phyloP scores from a whole-genome alignment of 305 asterid genomes.

The Solanum aculeatissimum region DNA sequence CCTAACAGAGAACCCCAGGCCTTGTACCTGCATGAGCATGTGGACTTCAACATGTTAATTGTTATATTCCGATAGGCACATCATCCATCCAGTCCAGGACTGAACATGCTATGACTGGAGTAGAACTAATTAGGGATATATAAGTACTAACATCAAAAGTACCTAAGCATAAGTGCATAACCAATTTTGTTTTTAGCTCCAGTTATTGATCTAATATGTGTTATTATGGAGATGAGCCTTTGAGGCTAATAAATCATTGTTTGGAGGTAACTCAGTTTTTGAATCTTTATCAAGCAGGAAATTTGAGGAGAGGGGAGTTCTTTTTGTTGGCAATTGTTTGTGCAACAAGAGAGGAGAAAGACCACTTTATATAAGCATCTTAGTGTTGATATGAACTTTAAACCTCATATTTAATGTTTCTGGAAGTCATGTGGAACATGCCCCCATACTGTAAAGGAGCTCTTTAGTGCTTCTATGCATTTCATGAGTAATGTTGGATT shows the following conservation, averaged over 20 bases:
- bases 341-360: background rate
- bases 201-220: background rate
- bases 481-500: background rate
- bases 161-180: background rate
- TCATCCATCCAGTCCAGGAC: background rate
- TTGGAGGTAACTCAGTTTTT: background rate
- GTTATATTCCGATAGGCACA: background rate
- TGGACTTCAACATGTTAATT: background rate
- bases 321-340: background rate
- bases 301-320: background rate
- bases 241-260: background rate
- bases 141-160: background rate
- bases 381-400: background rate
- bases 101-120: background rate
- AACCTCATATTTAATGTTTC: background rate
- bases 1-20: slow-evolving; percentile 99
- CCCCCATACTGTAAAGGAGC: background rate
- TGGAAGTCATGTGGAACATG: background rate
- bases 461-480: background rate
- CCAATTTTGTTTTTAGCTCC: background rate
- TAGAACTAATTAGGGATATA: background rate
- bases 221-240: background rate
- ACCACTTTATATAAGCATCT: background rate
- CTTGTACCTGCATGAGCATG: slow-evolving; percentile 57
- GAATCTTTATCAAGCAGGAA: background rate